A percentile compares a stretch with the other conserved stretches of the same genome.
Evolutionary conservation across 345 rosid genomes (phyloP).

Genomic region (Acer saccharum): DNA sequence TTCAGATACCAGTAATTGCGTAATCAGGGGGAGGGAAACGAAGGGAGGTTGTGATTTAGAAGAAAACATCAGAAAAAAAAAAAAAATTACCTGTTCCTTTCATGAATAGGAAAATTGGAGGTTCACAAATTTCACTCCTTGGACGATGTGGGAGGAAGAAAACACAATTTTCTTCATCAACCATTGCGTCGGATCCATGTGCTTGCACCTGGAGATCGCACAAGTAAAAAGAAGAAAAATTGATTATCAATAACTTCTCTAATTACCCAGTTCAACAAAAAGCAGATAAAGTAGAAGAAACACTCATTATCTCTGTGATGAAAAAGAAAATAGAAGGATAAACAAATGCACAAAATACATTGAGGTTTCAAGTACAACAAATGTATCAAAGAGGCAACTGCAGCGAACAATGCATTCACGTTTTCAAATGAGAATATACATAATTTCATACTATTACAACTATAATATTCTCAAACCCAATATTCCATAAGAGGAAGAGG

Average conservation of each 20-base stretch:
- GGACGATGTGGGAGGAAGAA: slow-evolving; percentile 98
- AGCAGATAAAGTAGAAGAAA: too few relatives aligned
- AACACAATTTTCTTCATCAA: slow-evolving; percentile 89
- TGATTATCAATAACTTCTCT: background rate
- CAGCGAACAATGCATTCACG: background rate
- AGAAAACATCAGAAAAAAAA: background rate
- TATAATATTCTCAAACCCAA: background rate
- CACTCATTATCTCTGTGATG: too few relatives aligned
- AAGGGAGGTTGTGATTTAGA: background rate
- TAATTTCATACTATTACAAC: background rate
- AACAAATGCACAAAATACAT: background rate
- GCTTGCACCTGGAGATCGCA: slow-evolving; percentile 78
- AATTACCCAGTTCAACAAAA: background rate
- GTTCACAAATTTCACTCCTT: slow-evolving; percentile 71
- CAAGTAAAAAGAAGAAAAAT: background rate
- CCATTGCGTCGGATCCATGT: slow-evolving; percentile 97
- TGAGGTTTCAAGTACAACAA: background rate
- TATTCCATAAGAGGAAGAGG: background rate
- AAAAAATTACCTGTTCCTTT: slow-evolving; percentile 87
- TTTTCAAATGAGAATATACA: background rate
- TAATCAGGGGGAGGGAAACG: background rate
- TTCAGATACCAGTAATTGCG: background rate
- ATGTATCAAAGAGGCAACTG: background rate
- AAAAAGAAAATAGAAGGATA: too few relatives aligned
- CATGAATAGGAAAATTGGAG: slow-evolving; percentile 94